Conservation (phyloP, 768 basidiomycete species). For the Auricularia cornea region DNA sequence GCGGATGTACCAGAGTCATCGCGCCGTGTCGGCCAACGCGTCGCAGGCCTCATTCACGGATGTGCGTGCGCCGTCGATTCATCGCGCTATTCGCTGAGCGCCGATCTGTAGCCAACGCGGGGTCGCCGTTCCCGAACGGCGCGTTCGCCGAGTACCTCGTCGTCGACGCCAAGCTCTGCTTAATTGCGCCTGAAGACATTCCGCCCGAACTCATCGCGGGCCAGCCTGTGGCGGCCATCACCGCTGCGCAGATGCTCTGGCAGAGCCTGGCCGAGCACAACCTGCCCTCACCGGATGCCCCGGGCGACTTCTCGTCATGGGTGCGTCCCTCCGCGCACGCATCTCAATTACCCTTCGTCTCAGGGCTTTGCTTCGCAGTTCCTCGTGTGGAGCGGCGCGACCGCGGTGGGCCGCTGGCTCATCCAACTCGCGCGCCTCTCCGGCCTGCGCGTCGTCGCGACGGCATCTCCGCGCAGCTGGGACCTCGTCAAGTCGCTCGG, state of each 20-base stretch:
- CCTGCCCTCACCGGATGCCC: not conserved
- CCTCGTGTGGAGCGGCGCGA: constrained; percentile 22
- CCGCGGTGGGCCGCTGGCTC: constrained; percentile 9
- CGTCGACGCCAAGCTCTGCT: constrained; percentile 14
- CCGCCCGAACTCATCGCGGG: constrained; percentile 8
- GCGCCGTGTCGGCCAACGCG: constrained; percentile 18
- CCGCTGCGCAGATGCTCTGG: constrained; percentile 10
- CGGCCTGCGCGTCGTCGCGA: not conserved
- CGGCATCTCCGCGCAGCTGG: not conserved
- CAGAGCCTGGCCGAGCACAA: not conserved
- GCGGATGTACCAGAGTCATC: constrained; percentile 8
- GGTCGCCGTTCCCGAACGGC: constrained; percentile 9
- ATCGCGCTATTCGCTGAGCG: not conserved
- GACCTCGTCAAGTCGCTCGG: not conserved
- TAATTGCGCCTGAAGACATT: not conserved
- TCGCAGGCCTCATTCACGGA: constrained; percentile 21
- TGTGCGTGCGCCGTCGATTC: constrained; percentile 5
- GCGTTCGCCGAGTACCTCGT: constrained; percentile 22
- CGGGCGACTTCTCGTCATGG: not conserved
- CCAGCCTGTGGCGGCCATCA: constrained; percentile 10
- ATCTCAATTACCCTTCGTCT: no score
- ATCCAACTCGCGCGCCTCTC: not conserved
- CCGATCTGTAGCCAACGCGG: not conserved
- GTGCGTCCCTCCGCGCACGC: not conserved
- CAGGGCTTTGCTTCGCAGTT: constrained; percentile 8